Percentiles rank a stretch among this genome's conserved stretches.
phyloP scores from a whole-genome alignment of 495 filamentous ascomycete species.

The Echria macrotheca region DNA sequence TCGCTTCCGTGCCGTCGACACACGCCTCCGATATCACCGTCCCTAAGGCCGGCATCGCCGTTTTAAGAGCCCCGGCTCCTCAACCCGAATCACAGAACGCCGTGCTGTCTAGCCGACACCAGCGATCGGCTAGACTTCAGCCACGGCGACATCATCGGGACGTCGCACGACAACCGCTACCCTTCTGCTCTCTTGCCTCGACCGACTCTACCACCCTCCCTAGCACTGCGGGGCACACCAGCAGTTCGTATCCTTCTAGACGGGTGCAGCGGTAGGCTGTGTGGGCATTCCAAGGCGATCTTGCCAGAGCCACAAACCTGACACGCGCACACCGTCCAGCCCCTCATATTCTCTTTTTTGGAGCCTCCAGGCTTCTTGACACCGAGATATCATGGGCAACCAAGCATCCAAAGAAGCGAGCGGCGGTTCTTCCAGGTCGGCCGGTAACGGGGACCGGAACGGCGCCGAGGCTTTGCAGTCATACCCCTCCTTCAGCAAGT shows the following conservation, averaged over 20 bases:
- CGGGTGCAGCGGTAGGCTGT: conserved; percentile 41
- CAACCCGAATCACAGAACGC: too few species aligned
- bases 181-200: conserved; percentile 41
- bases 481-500: conserved; percentile 86
- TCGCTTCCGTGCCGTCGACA: conserved; percentile 3
- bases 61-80: conserved; percentile 3
- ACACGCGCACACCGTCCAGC: conserved; percentile 37
- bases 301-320: conserved; percentile 35
- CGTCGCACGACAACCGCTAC: conserved; percentile 38
- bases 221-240: conserved; percentile 26
- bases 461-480: conserved; percentile 53
- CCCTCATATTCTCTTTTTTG: conserved; percentile 28
- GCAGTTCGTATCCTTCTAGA: conserved; percentile 24
- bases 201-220: conserved; percentile 44
- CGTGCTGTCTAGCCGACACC: too few species aligned
- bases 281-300: conserved; percentile 33
- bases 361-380: conserved; percentile 22
- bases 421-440: conserved; percentile 31
- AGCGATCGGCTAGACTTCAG: conserved; percentile 26
- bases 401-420: conserved; percentile 75
- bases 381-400: conserved; percentile 71
- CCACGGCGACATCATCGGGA: conserved; percentile 40
- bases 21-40: conserved; percentile 8
- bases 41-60: conserved; percentile 18
- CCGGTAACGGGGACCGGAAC: conserved; percentile 29